Conservation (phyloP, 2,329 filamentous ascomycete species). For the Scedosporium minutisporum region DNA sequence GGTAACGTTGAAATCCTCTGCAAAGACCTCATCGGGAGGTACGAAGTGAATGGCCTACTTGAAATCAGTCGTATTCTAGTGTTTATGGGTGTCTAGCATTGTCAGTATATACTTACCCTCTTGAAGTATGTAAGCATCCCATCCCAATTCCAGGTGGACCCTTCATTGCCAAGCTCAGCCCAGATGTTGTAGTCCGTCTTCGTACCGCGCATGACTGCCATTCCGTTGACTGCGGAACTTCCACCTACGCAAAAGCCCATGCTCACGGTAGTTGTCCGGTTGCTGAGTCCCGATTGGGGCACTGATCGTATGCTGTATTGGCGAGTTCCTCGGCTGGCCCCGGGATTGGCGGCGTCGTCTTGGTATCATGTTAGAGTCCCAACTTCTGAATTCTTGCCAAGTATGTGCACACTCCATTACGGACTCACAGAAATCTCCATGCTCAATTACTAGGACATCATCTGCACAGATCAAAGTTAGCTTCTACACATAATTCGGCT, state of each 20-base stretch:
- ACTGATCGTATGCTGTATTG: conserved; percentile 8
- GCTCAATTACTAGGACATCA: conserved; percentile 11
- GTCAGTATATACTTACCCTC: conserved; percentile 5
- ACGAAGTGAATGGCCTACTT: conserved; percentile 1
- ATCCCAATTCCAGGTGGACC: conserved; percentile 13
- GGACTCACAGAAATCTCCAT: conserved; percentile 2
- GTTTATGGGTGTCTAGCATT: neutral
- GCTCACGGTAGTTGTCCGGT: conserved; percentile 2
- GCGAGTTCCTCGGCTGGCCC: neutral
- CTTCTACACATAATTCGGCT: neutral
- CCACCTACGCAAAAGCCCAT: conserved; percentile 20
- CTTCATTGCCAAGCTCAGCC: conserved; percentile 18
- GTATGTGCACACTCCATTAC: neutral
- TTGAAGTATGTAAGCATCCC: conserved; percentile 18
- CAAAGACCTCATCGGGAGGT: conserved; percentile 9
- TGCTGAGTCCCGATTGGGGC: conserved; percentile 9
- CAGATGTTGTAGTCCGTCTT: conserved; percentile 19
- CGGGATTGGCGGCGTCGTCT: conserved; percentile 2
- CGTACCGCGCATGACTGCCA: conserved; percentile 23
- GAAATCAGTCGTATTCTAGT: neutral
- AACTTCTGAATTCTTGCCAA: neutral
- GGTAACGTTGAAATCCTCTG: conserved; percentile 12
- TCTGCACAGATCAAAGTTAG: conserved; percentile 5
- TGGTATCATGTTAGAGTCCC: neutral
- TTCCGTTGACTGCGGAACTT: conserved; percentile 25